Evolutionary conservation across 495 filamentous ascomycete genomes (phyloP).

Genomic region (Xylaria acuta): DNA sequence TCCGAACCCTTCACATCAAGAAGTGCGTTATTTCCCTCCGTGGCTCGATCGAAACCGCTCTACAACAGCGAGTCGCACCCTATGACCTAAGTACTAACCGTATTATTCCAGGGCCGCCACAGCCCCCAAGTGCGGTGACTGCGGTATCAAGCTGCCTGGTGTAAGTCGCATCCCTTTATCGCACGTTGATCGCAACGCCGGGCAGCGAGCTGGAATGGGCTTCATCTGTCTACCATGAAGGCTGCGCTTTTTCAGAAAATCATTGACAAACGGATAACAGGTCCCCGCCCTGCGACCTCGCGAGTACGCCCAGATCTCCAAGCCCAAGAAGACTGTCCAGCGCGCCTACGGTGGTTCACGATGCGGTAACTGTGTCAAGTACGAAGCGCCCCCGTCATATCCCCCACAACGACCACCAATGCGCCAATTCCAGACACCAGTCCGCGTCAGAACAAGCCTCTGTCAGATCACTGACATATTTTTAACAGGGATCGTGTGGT

Average conservation of each 20-base stretch:
- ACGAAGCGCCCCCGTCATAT: not conserved
- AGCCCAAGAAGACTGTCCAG: conserved; percentile 98
- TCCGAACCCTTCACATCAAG: conserved; percentile 97
- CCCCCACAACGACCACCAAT: not conserved
- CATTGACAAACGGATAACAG: conserved; percentile 52
- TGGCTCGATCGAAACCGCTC: not conserved
- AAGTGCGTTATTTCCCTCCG: conserved; percentile 63
- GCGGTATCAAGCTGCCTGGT: conserved; percentile 91
- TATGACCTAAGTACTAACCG: conserved; percentile 1
- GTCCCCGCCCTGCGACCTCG: conserved; percentile 95
- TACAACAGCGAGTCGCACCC: not conserved
- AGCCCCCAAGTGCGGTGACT: conserved; percentile 98
- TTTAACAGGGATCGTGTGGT: conserved; percentile 85
- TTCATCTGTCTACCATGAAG: not conserved
- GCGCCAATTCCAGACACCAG: not conserved
- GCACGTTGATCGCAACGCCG: not conserved
- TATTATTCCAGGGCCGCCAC: conserved; percentile 58
- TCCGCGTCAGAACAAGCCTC: not conserved
- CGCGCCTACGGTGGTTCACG: conserved; percentile 97
- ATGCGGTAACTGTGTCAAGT: conserved; percentile 90
- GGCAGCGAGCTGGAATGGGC: not conserved
- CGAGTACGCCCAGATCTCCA: conserved; percentile 94
- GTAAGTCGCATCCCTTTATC: conserved; percentile 63
- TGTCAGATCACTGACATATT: conserved; percentile 11
- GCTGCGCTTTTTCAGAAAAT: not conserved